Conservation (phyloP, 352 stramenopile genomes). For the Pythium plurisporium region DNA sequence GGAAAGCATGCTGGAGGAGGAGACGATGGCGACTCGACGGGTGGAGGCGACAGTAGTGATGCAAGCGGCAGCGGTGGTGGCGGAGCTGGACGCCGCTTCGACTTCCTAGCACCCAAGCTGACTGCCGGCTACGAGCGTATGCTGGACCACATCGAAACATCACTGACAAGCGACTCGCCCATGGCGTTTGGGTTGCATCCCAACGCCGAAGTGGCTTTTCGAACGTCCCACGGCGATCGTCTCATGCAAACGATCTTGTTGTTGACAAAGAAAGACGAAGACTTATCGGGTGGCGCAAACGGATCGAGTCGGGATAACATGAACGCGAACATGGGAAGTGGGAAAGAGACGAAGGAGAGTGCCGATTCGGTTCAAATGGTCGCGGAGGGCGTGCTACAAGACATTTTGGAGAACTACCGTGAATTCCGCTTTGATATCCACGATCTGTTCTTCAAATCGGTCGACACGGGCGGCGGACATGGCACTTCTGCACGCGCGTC, state of each 20-base stretch:
- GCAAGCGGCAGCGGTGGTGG: slow-evolving; percentile 11
- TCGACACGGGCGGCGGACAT: slow-evolving; percentile 13
- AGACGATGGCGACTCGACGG: slow-evolving; percentile 14
- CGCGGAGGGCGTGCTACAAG: slow-evolving; percentile 82
- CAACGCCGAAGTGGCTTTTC: slow-evolving; percentile 92
- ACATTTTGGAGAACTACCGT: slow-evolving; percentile 88
- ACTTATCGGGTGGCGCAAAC: not conserved
- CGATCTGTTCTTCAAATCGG: slow-evolving; percentile 68
- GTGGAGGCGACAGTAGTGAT: slow-evolving; percentile 1
- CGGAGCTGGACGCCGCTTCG: slow-evolving; percentile 31
- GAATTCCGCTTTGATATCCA: slow-evolving; percentile 84
- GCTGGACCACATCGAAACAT: slow-evolving; percentile 84
- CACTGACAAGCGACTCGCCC: slow-evolving; percentile 80
- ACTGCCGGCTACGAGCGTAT: slow-evolving; percentile 71
- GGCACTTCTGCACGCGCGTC: not conserved
- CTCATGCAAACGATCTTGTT: slow-evolving; percentile 80
- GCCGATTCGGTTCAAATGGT: slow-evolving; percentile 70
- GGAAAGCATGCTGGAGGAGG: slow-evolving; percentile 24
- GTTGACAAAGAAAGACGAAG: slow-evolving; percentile 50
- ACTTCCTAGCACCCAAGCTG: slow-evolving; percentile 74
- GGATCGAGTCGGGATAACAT: not conserved
- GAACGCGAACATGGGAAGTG: not conserved
- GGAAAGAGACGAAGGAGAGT: slow-evolving; percentile 31
- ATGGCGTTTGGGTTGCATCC: slow-evolving; percentile 89
- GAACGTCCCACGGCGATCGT: slow-evolving; percentile 75